phyloP scores from a whole-genome alignment of 1,139 yeast genomes.

The Spencermartinsiella ligniputridi region DNA sequence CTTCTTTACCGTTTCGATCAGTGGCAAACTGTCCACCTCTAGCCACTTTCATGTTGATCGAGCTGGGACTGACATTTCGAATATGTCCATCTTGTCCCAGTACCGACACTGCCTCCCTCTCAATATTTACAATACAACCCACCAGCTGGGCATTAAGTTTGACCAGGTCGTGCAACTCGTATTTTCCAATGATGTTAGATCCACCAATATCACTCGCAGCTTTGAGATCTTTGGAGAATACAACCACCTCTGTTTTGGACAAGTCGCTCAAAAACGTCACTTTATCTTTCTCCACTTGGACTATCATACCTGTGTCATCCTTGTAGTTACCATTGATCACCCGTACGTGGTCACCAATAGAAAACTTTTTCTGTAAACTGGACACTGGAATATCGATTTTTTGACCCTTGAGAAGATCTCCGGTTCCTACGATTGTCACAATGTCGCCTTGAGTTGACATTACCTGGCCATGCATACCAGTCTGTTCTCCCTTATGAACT shows the following conservation, averaged over 20 bases:
- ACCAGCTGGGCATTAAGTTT: conserved; percentile 82
- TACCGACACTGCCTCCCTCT: conserved; percentile 78
- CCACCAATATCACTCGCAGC: conserved; percentile 46
- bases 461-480: conserved; percentile 81
- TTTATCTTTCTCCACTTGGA: conserved; percentile 72
- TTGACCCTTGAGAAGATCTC: conserved; percentile 47
- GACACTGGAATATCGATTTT: conserved; percentile 70
- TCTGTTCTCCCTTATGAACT: conserved; percentile 87
- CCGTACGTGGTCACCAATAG: conserved; percentile 92
- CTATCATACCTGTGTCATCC: conserved; percentile 94
- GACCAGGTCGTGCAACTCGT: conserved; percentile 84
- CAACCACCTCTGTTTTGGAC: conserved; percentile 81
- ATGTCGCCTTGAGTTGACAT: conserved; percentile 63
- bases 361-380: conserved; percentile 78
- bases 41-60: conserved; percentile 73
- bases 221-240: conserved; percentile 80
- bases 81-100: conserved; percentile 80
- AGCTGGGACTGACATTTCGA: conserved; percentile 65
- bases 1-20: conserved; percentile 78
- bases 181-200: conserved; percentile 61
- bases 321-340: conserved; percentile 87
- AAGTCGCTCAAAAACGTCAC: conserved; percentile 89
- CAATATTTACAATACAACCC: conserved; percentile 87
- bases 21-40: conserved; percentile 75
- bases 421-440: conserved; percentile 51